These are phyloP conservation scores for Tolypocladium tropicale DNA, from an alignment of 2,329 filamentous ascomycete genomes.

Conservation along the genomic window DNA sequence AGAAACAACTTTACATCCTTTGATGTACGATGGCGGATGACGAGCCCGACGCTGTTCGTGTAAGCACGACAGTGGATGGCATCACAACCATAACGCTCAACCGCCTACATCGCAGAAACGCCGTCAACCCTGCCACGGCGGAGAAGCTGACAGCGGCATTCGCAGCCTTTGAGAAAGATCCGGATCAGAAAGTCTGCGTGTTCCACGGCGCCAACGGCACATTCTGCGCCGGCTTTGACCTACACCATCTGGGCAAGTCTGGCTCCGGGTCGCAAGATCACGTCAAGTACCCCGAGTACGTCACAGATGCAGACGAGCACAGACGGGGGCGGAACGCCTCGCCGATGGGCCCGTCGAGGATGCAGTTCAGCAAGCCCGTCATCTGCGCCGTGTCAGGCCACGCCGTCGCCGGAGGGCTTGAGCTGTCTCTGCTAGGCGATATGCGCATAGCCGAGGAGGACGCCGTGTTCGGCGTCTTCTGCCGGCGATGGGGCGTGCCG, in stretches of 20 bases:
- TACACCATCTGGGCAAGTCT: constrained; percentile 29
- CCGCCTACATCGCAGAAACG: constrained; percentile 39
- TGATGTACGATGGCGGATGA: background rate
- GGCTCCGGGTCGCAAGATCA: constrained; percentile 5
- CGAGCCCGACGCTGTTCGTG: background rate
- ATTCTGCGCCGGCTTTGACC: constrained; percentile 45
- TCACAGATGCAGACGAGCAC: background rate
- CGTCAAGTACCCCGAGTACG: background rate
- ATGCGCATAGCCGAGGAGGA: constrained; percentile 42
- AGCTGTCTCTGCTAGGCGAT: constrained; percentile 41
- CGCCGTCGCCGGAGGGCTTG: constrained; percentile 42
- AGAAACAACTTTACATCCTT: background rate
- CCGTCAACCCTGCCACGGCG: constrained; percentile 38
- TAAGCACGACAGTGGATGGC: constrained; percentile 17
- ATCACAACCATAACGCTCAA: constrained; percentile 47
- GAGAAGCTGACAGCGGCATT: constrained; percentile 36
- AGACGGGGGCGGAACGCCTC: constrained; percentile 17
- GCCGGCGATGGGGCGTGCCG: constrained; percentile 24
- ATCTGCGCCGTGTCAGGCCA: constrained; percentile 40
- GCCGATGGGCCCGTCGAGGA: constrained; percentile 41
- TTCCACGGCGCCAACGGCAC: constrained; percentile 32
- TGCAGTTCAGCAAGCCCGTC: constrained; percentile 39
- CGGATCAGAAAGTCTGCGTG: constrained; percentile 40
- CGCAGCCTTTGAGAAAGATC: constrained; percentile 36
- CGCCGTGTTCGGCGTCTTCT: constrained; percentile 45